Evolutionary conservation across 768 basidiomycete species (phyloP), one percentile per base, ranked within the genome.

Genomic region (Suillus lakei): DNA sequence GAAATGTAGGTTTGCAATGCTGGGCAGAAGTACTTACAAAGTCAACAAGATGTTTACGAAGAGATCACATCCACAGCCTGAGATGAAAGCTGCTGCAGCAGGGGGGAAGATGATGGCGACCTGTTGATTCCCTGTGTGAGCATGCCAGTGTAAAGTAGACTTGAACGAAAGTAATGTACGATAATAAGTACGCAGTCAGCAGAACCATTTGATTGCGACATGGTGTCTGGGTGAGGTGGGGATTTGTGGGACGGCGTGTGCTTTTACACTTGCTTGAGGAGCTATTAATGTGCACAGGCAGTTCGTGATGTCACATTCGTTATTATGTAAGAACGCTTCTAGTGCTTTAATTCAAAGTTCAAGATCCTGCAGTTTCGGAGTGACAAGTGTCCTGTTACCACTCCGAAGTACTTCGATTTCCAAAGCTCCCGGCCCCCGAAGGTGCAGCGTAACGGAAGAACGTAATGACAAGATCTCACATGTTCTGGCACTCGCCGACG

Each of bases 41-140:
- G 94, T 95, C 66, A 96, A 78, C 58, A 84, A 74, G 63, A 96
- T 85, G 79, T 93, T 95, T 72, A 96, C 88, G 67, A 95, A 83
- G 36, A 95, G 82, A 77, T 95, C 93, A 67, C 88, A 90, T 56
- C 90, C 86, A 73, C 94, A 96, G 51, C 94, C 94, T 8, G 91
- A 83, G 59, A 95, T 74, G 71, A 93, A 85, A 7, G 78, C 88
- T 12, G 85, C 92, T 0, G 91, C 91, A 0, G 91, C 91, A 3
- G 93, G 91, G 16, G 93, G 92, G 73, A 92, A 92, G 50, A 93
- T 65, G 66, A 91, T 88, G 26, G 91, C 88, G 59, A 92, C 82
- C 91, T 92, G 65, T 9, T 28, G 26, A 41, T 54, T n/a, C 39
- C 18, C 4, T 41, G 26, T 16, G 38, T 59, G 39, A 59, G 58